phyloP scores from a whole-genome alignment of 352 stramenopile species.

The Globisporangium solare region DNA sequence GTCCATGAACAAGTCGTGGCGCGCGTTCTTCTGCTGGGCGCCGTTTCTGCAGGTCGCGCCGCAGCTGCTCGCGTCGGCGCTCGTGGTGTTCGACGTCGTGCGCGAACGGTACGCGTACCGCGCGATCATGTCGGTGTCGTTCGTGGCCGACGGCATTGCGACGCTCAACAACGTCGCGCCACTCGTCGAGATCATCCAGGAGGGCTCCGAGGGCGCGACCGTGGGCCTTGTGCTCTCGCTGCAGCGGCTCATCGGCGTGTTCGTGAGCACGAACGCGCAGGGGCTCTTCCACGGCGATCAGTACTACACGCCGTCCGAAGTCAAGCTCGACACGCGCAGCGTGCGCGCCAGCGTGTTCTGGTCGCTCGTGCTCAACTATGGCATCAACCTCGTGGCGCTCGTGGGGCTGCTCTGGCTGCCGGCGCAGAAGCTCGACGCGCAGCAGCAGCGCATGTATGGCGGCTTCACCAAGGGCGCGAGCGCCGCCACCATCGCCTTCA shows the following conservation, averaged over 20 bases:
- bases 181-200: constrained; percentile 18
- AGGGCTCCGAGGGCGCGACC: constrained; percentile 21
- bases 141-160: constrained; percentile 11
- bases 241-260: constrained; percentile 12
- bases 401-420: constrained; percentile 25
- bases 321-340: constrained; percentile 7
- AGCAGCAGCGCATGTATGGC: constrained; percentile 60
- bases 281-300: constrained; percentile 8
- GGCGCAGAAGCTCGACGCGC: constrained; percentile 59
- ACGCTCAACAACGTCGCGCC: constrained; percentile 12
- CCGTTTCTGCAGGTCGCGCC: constrained; percentile 10
- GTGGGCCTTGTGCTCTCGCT: constrained; percentile 21
- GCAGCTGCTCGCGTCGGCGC: constrained; percentile 5
- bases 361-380: constrained; percentile 16
- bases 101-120: constrained; percentile 11
- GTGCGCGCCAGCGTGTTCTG: constrained; percentile 10
- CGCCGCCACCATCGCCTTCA: constrained; percentile 30
- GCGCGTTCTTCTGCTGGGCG: constrained; percentile 10
- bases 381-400: constrained; percentile 11
- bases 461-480: constrained; percentile 55
- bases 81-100: constrained; percentile 8
- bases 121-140: constrained; percentile 10
- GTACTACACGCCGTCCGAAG: constrained; percentile 9
- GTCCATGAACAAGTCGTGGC: constrained; percentile 11
- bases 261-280: constrained; percentile 14